These are phyloP conservation scores for Cryomyces minteri DNA, from an alignment of 495 filamentous ascomycete species.

Conservation along the genomic window DNA sequence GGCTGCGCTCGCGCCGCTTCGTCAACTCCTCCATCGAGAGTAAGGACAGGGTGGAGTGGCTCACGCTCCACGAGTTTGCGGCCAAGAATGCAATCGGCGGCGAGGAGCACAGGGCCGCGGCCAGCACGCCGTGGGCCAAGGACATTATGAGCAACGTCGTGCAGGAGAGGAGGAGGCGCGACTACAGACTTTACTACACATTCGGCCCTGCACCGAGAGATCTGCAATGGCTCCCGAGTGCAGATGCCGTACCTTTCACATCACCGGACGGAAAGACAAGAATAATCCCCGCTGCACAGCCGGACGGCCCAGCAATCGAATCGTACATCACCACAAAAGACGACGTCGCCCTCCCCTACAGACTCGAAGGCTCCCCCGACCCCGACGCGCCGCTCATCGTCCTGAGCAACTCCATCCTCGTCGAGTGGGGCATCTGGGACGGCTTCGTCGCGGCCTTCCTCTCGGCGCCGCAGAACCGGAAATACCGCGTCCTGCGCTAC, in stretches of 20 bases:
- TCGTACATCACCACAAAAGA: constrained; percentile 50
- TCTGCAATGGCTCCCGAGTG: constrained; percentile 26
- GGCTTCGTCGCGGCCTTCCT: constrained; percentile 42
- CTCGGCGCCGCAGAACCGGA: constrained; percentile 33
- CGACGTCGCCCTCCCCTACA: constrained; percentile 46
- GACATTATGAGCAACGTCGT: constrained; percentile 38
- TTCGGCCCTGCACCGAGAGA: constrained; percentile 60
- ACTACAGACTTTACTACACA: constrained; percentile 57
- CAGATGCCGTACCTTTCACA: constrained; percentile 23
- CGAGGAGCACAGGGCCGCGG: constrained; percentile 40
- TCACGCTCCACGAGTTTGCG: constrained; percentile 54
- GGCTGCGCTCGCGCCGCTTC: constrained; percentile 50
- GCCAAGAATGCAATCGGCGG: constrained; percentile 44
- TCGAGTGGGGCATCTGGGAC: constrained; percentile 60
- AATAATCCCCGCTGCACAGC: constrained; percentile 27
- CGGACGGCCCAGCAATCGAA: constrained; percentile 31
- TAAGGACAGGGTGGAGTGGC: constrained; percentile 29
- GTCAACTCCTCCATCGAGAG: constrained; percentile 35
- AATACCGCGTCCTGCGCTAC: constrained; percentile 55
- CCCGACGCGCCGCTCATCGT: constrained; percentile 48
- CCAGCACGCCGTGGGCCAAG: constrained; percentile 35
- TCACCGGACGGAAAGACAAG: constrained; percentile 35
- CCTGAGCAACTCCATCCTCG: constrained; percentile 59
- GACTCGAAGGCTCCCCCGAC: constrained; percentile 51
- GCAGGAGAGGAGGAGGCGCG: constrained; percentile 31